These are phyloP conservation scores for Homolaphlyctis polyrhiza DNA, from an alignment of 371 early-diverging fungal genomes.

Conservation along the genomic window DNA sequence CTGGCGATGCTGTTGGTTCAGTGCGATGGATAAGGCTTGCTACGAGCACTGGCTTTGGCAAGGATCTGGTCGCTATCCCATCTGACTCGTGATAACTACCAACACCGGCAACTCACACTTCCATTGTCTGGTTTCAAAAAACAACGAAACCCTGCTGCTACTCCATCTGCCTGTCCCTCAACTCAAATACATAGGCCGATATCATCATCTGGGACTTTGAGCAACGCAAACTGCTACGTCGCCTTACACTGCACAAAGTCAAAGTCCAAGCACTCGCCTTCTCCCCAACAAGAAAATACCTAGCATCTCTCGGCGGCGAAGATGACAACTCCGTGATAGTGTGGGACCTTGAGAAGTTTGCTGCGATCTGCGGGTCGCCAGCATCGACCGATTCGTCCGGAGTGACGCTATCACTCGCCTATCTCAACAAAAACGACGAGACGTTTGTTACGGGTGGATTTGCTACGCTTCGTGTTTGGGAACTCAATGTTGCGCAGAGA, in stretches of 20 bases:
- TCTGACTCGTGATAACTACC: too few relatives aligned
- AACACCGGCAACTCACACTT: too few relatives aligned
- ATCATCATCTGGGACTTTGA: slow-evolving; percentile 55
- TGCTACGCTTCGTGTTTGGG: slow-evolving; percentile 42
- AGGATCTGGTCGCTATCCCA: too few relatives aligned
- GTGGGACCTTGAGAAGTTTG: slow-evolving; percentile 45
- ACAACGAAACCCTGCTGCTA: too few relatives aligned
- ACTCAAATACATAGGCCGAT: slow-evolving; percentile 46
- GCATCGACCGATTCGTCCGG: slow-evolving; percentile 49
- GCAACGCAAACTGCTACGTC: slow-evolving; percentile 22
- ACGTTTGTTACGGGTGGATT: slow-evolving; percentile 49
- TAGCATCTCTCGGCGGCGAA: slow-evolving; percentile 48
- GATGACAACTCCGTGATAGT: slow-evolving; percentile 51
- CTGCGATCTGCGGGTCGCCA: slow-evolving; percentile 47
- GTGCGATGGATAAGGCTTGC: too few relatives aligned
- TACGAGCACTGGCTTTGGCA: too few relatives aligned
- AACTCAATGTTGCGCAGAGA: slow-evolving; percentile 36
- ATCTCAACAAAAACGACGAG: slow-evolving; percentile 37
- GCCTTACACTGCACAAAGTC: slow-evolving; percentile 49
- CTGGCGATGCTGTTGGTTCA: background rate
- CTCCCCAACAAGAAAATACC: slow-evolving; percentile 38
- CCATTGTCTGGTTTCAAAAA: too few relatives aligned
- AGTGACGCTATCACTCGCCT: slow-evolving; percentile 34
- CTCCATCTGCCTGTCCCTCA: too few relatives aligned
- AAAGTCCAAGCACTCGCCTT: slow-evolving; percentile 50